phyloP scores from a whole-genome alignment of 768 basidiomycete genomes.

The Cubamyces sp. region DNA sequence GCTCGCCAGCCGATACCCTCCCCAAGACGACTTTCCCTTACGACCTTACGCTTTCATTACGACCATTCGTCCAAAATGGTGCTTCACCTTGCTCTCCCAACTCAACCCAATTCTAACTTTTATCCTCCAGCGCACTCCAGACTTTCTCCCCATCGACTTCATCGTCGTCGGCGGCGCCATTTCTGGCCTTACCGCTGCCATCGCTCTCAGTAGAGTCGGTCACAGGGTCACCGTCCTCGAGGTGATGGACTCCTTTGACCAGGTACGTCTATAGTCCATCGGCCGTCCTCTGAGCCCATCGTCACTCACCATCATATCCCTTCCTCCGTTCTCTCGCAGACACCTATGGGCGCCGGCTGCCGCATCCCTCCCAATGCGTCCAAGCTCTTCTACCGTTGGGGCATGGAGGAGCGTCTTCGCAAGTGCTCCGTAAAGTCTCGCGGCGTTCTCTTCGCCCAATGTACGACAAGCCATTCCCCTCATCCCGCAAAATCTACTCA shows the following conservation, averaged over 20 bases:
- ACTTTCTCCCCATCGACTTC: constrained; percentile 35
- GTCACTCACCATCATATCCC: not conserved
- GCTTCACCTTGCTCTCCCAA: not conserved
- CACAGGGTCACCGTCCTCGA: constrained; percentile 43
- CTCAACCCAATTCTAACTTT: not conserved
- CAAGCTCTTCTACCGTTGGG: constrained; percentile 59
- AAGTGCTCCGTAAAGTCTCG: constrained; percentile 34
- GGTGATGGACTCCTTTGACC: constrained; percentile 29
- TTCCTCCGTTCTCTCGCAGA: constrained; percentile 1
- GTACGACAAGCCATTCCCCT: not conserved
- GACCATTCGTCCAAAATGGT: constrained; percentile 2
- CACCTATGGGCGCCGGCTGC: constrained; percentile 38
- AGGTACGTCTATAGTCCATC: constrained; percentile 26
- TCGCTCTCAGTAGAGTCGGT: constrained; percentile 40
- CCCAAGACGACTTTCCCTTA: not conserved
- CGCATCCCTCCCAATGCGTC: constrained; percentile 63
- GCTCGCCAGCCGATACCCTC: no score
- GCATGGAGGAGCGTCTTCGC: constrained; percentile 47
- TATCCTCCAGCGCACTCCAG: constrained; percentile 11
- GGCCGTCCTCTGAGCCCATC: not conserved
- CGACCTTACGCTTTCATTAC: not conserved
- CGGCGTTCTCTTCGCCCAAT: constrained; percentile 30
- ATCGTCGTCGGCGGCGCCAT: constrained; percentile 40
- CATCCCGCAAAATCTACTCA: not conserved
- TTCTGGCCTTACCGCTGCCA: constrained; percentile 41